Evolutionary conservation across 2,329 filamentous ascomycete species (phyloP).

Genomic region (Colletotrichum truncatum): DNA sequence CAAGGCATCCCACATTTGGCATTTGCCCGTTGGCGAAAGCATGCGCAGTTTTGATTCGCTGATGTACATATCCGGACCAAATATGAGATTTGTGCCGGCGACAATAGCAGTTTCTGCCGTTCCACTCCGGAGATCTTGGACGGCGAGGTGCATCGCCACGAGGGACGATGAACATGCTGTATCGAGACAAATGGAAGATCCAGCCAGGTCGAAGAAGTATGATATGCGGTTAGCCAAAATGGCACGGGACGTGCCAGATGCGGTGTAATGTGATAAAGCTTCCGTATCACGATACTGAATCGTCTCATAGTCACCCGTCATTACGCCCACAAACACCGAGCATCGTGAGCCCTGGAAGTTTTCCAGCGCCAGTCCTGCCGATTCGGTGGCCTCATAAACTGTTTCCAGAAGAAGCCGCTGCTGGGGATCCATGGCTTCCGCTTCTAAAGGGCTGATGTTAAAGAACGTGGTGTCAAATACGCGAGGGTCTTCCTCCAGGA

Average conservation of each 20-base stretch:
- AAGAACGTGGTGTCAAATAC: conserved; percentile 41
- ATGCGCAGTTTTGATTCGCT: conserved; percentile 32
- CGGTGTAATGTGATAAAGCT: conserved; percentile 36
- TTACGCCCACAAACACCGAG: conserved; percentile 30
- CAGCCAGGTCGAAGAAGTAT: conserved; percentile 49
- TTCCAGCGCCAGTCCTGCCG: conserved; percentile 24
- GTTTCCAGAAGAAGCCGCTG: conserved; percentile 43
- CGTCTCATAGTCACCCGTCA: conserved; percentile 38
- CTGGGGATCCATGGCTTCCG: conserved; percentile 43
- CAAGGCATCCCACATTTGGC: conserved; percentile 38
- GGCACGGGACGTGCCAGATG: conserved; percentile 23
- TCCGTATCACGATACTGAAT: conserved; percentile 37
- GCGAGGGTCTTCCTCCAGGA: conserved; percentile 33
- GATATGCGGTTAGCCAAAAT: conserved; percentile 51
- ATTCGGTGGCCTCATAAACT: conserved; percentile 43
- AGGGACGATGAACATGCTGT: conserved; percentile 56
- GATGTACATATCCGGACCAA: background rate
- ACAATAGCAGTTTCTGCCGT: conserved; percentile 41
- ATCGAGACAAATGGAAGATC: conserved; percentile 51
- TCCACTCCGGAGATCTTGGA: conserved; percentile 42
- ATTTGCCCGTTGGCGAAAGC: conserved; percentile 32
- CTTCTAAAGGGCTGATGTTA: conserved; percentile 37
- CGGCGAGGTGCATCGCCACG: conserved; percentile 52
- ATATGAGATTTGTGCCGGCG: conserved; percentile 38
- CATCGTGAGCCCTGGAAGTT: background rate